Evolutionary conservation across 1,284 basidiomycete species (phyloP), one percentile per base, ranked within the genome.

Genomic region (Anthracocystis setariae): DNA sequence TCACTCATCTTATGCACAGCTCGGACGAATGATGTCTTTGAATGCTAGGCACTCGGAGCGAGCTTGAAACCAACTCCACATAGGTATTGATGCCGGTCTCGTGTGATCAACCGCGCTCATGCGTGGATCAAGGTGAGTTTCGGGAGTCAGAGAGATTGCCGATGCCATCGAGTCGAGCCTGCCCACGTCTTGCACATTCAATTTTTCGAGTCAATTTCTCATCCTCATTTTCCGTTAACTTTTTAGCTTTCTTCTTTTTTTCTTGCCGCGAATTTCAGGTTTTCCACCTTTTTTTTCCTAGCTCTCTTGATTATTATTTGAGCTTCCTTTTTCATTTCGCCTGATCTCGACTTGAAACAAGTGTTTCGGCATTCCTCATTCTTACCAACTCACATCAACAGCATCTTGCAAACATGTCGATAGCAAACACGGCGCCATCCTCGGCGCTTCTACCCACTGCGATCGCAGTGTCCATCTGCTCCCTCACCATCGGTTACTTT

Each of bases 401-500:
- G n/a, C 18, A 15, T 2, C 38, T 33, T 29, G 7, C 29, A 29
- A 51, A 5, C 53, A 61, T 63, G 59, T 68, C 56, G 43, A 62
- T 59, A 45, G 15, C 54, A 33, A 40, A 37, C 25, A 45, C 63
- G 9, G 47, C 50, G 0, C 33, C 53, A 3, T 40, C 53, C 17
- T 17, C 39, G n/a, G 58, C 57, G 10, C 56, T 70, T 54, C 47
- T 71, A 15, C 58, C 68, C 3, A 64, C 62, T 0, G n/a, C 69
- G n/a, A 40, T 72, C 23, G 75, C 75, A 10, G 58, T 76, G 17
- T 63, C 60, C 18, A 66, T 79, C 47, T 65, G 53, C n/a, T 76
- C 70, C 4, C 60, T 76, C 56, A 72, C 75, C 25, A 38, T 79
- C 46, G 77, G 77, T 46, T 79, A 79, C 60, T 77, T 70, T 51